Evolutionary conservation across 1,284 basidiomycete genomes (phyloP).

Genomic region (Sporisorium graminicola): DNA sequence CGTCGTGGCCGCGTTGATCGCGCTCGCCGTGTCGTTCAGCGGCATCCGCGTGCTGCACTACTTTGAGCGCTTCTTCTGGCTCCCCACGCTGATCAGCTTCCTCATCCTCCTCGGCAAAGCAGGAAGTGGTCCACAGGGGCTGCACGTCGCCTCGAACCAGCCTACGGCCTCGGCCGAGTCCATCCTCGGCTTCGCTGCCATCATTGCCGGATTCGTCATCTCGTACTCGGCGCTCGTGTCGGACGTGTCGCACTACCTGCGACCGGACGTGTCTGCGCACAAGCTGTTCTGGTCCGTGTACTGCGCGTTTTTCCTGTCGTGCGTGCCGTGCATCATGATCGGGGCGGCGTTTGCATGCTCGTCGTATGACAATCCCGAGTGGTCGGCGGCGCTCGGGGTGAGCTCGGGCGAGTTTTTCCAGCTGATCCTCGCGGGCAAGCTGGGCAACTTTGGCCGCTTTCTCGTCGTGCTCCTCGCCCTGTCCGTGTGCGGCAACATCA

Average conservation of each 20-base stretch:
- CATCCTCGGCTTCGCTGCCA: constrained; percentile 74
- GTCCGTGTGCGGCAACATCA: constrained; percentile 82
- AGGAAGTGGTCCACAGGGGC: constrained; percentile 73
- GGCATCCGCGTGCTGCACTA: constrained; percentile 80
- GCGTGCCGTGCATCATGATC: constrained; percentile 75
- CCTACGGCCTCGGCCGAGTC: constrained; percentile 71
- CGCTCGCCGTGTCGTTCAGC: constrained; percentile 83
- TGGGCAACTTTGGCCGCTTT: constrained; percentile 83
- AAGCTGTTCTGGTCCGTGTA: constrained; percentile 75
- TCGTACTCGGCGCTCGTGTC: constrained; percentile 71
- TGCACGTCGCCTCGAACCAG: constrained; percentile 73
- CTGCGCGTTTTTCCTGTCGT: constrained; percentile 75
- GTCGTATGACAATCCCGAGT: constrained; percentile 75
- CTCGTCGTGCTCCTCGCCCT: constrained; percentile 84
- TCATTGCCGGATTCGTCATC: constrained; percentile 75
- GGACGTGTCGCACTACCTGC: constrained; percentile 70
- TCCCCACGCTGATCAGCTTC: constrained; percentile 81
- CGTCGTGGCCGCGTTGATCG: constrained; percentile 82
- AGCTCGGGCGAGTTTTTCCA: constrained; percentile 79
- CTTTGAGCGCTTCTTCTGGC: constrained; percentile 80
- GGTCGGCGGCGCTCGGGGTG: constrained; percentile 67
- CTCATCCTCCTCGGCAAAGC: constrained; percentile 74
- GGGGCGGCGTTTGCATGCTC: constrained; percentile 74
- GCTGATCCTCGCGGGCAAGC: constrained; percentile 78
- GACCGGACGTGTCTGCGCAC: constrained; percentile 71